Base-by-base conservation (phyloP, 2,329 filamentous ascomycete genomes). In the Trichoderma atrobrunneum region DNA sequence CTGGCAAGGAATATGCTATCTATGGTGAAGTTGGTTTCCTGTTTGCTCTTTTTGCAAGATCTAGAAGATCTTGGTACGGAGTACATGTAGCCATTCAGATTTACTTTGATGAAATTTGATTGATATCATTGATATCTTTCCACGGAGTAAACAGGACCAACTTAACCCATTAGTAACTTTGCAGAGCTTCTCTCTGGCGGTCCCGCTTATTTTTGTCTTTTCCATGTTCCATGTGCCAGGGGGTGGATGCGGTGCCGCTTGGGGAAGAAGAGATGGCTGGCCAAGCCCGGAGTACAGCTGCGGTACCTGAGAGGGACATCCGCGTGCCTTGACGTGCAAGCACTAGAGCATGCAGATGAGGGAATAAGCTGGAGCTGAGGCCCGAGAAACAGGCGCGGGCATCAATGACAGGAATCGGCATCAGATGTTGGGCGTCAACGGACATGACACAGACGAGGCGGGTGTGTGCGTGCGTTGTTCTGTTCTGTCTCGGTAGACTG, bases 181-280 rank as follows among this genome's bases (percentile, higher is more conserved):
- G 43, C n/a, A 54, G 48, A 54, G 48, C 48, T 54, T 54, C 10
- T 4, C n/a, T 43, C 5, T 24, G 48, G 11, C 2, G 1, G 48
- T 54, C 48, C 48, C 48, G 48, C 48, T 54, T 54, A 54, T 54
- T 54, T n/a, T 24, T 24, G 48, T 54, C 26, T 54, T 32, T 61
- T 61, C 70, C 70, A 72, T 61, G 70, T 51, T 61, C 70, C 70
- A 72, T 61, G 70, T 67, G 70, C 63, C 63, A 66, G 70, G 70
- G 60, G 48, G 54, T 36, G 68, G 67, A 32, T 61, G 67, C 67
- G 59, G 67, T 39, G 67, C 67, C 34, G 57, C 69, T 26, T 59
- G 56, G 65, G 64, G 51, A 57, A 57, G 64, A 36, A 18, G 28
- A 32, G 43, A 51, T 32, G 64, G 54, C 21, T 57, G 30, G 18